A percentile compares a stretch with the other conserved stretches of the same genome.
Conservation (phyloP, 2,329 filamentous ascomycete genomes). For the Ceratocystis alfenasii region DNA sequence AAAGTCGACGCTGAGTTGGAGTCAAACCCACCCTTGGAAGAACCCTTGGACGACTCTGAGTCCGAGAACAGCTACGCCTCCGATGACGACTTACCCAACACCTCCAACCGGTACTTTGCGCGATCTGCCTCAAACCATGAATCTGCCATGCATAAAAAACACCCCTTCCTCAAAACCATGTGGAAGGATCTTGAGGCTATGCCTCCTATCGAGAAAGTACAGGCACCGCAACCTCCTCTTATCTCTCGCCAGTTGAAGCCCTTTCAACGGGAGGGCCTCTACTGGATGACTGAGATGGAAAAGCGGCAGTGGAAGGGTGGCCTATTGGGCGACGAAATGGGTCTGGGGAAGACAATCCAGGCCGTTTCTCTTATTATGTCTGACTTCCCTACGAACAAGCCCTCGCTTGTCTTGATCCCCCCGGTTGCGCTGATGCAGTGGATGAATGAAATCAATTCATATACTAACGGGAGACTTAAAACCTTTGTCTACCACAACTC, state of each 20-base stretch:
- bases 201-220: constrained; percentile 49
- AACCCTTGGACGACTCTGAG: too few species aligned
- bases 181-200: constrained; percentile 64
- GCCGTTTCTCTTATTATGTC: constrained; percentile 98
- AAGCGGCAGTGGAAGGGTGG: constrained; percentile 75
- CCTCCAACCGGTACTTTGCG: too few species aligned
- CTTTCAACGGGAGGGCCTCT: constrained; percentile 85
- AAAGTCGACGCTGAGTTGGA: too few species aligned
- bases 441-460: constrained; percentile 65
- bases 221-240: constrained; percentile 43
- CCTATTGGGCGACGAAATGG: constrained; percentile 94
- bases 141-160: constrained; percentile 35
- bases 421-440: constrained; percentile 94
- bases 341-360: constrained; percentile 96
- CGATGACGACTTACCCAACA: too few species aligned
- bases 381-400: constrained; percentile 72
- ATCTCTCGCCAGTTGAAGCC: constrained; percentile 80
- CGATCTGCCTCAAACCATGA: too few species aligned
- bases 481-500: constrained; percentile 85
- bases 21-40: too few species aligned
- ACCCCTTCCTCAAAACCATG: constrained; percentile 72
- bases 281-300: constrained; percentile 92
- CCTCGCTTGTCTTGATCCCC: constrained; percentile 78
- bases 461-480: constrained; percentile 81
- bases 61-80: too few species aligned